Evolutionary conservation across 805 yeast species (phyloP), one percentile per base, ranked within the genome.

Genomic region (Nakazawaea holstii): DNA sequence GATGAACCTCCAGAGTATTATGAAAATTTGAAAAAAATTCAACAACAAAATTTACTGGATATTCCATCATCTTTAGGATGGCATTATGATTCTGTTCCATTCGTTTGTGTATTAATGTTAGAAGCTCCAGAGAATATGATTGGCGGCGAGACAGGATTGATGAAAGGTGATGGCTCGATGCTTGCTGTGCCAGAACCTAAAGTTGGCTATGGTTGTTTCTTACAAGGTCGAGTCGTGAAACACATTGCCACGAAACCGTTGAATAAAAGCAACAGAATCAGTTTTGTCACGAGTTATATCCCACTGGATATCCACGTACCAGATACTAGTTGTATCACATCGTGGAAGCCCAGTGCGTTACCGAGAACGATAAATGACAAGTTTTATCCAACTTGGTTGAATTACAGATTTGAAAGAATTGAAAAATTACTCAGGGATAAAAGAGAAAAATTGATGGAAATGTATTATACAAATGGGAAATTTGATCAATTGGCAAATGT

Each of bases 131-230:
- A 67, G 8, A 63, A 64, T 9, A 74, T 74, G 66, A 66, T 73
- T 52, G 78, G 79, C n/a, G 79, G 79, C 7, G 77, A 73, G 49
- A 74, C 79, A 0, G 67, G 68, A n/a, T 60, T 74, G 44, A 62
- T 72, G 52, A 70, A 68, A 60, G 78, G 78, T 2, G 66, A 66
- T 49, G 62, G 59, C 14, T 50, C 48, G 17, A 53, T 56, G 14
- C 51, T 57, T 48, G 53, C 61, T 32, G 60, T 59, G 29, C 62
- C 65, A 1, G 76, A 73, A 28, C 79, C 79, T 31, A 65, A 65
- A 40, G 55, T 60, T 46, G 79, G 79, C 5, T 66, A 68, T 55
- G 76, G 73, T n/a, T 65, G 73, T 17, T 59, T 74, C n/a, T 59
- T 74, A 39, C 78, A 74, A 56, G 79, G 77, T 8, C 62, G 75